Conservation (phyloP, 108 stramenopile species). For the Nitzschia palea region DNA sequence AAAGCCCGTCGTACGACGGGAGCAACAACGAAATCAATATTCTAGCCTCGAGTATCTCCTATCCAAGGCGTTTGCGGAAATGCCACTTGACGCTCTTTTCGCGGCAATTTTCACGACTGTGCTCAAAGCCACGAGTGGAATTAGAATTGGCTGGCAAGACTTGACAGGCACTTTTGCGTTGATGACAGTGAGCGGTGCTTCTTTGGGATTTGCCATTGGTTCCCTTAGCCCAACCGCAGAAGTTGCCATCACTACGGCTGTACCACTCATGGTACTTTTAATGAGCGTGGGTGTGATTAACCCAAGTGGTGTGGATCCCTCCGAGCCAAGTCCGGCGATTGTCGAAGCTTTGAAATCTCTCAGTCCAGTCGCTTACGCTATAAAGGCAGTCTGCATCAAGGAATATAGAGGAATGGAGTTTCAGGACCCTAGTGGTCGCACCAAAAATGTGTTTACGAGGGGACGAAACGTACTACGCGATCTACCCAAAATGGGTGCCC, state of each 20-base stretch:
- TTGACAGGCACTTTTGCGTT: slow-evolving; percentile 68
- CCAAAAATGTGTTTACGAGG: slow-evolving; percentile 3
- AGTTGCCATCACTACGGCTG: slow-evolving; percentile 60
- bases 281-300: slow-evolving; percentile 74
- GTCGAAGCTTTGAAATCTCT: slow-evolving; percentile 49
- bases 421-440: slow-evolving; percentile 24
- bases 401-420: slow-evolving; percentile 82
- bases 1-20: slow-evolving; percentile 72
- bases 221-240: slow-evolving; percentile 56
- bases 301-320: slow-evolving; percentile 69
- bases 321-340: slow-evolving; percentile 44
- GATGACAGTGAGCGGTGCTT: slow-evolving; percentile 73
- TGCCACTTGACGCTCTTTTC: slow-evolving; percentile 74
- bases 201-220: slow-evolving; percentile 83
- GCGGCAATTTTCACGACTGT: slow-evolving; percentile 61
- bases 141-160: slow-evolving; percentile 52
- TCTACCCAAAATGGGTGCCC: slow-evolving; percentile 75
- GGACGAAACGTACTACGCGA: slow-evolving; percentile 49
- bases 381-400: slow-evolving; percentile 71
- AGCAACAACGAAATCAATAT: slow-evolving; percentile 70
- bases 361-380: slow-evolving; percentile 78
- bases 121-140: slow-evolving; percentile 57
- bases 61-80: slow-evolving; percentile 76
- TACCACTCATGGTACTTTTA: slow-evolving; percentile 70
- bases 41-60: slow-evolving; percentile 81